Conservation (phyloP, 2,329 filamentous ascomycete species). For the Fusarium redolens region DNA sequence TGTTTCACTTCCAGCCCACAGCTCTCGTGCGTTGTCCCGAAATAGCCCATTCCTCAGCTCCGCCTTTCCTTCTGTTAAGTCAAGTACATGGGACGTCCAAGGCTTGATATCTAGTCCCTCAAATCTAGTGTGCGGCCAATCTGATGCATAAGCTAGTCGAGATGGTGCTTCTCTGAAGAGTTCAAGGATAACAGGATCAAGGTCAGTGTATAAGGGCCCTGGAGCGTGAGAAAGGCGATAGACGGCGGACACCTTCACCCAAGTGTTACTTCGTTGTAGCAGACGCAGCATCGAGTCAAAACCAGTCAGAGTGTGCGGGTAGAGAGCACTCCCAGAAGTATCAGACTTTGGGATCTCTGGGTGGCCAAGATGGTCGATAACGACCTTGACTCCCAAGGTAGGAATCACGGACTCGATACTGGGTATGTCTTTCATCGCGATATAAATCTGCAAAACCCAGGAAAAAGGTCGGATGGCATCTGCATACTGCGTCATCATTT, state of each 20-base stretch:
- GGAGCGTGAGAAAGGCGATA: background rate
- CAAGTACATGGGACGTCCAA: background rate
- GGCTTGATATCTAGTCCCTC: background rate
- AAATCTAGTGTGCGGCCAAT: background rate
- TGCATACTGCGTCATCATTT: background rate
- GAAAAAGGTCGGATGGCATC: background rate
- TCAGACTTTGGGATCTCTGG: background rate
- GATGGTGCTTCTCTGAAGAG: background rate
- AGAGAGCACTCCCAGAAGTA: rapidly evolving
- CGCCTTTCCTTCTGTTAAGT: background rate
- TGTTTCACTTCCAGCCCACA: background rate
- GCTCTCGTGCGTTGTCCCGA: background rate
- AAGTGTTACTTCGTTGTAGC: background rate
- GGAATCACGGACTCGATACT: background rate
- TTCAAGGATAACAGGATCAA: background rate
- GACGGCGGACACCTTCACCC: background rate
- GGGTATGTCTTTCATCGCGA: background rate
- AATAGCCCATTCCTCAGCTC: background rate
- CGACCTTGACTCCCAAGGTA: background rate
- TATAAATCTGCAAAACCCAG: background rate
- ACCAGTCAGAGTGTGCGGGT: background rate
- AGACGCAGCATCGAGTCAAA: background rate
- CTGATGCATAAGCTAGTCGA: background rate
- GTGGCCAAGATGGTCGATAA: background rate
- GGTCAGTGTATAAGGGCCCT: background rate